Percentiles rank a stretch among this genome's conserved stretches.
Evolutionary conservation across 176 grass and related monocot genomes (phyloP).

Genomic region (Oryza glaberrima): DNA sequence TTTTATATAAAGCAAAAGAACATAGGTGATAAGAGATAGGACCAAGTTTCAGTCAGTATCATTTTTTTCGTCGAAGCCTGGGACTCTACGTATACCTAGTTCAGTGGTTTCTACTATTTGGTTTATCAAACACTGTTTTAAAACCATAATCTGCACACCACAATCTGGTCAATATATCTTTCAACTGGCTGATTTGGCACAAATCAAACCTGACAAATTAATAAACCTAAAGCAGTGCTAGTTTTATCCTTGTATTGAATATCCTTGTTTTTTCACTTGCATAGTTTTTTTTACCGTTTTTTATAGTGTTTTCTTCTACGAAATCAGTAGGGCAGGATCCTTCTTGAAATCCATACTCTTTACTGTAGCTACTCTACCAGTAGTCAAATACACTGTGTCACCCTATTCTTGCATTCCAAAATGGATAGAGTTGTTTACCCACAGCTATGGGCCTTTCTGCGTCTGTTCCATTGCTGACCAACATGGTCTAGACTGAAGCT

Average conservation of each 20-base stretch:
- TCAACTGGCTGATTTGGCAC: conserved; percentile 1
- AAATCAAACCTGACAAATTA: not conserved
- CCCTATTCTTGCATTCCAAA: conserved; percentile 8
- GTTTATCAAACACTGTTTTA: not conserved
- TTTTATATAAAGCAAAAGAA: not conserved
- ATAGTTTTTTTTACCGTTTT: not conserved
- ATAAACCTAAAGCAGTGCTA: not conserved
- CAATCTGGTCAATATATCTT: not conserved
- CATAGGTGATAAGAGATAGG: not conserved
- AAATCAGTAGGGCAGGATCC: not conserved
- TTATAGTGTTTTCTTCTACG: not conserved
- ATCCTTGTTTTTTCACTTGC: not conserved
- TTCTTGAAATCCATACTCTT: not conserved
- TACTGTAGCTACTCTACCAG: conserved; percentile 18
- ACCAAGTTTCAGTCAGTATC: not conserved
- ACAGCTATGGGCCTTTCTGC: conserved; percentile 38
- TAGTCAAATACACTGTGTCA: conserved; percentile 23
- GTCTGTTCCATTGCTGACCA: conserved; percentile 27
- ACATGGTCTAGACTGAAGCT: conserved; percentile 41
- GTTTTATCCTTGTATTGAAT: conserved; percentile 13
- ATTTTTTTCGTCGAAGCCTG: not conserved
- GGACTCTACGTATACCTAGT: conserved; percentile 4
- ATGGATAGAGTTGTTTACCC: conserved; percentile 33
- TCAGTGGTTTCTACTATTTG: not conserved
- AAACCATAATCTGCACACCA: not conserved